Evolutionary conservation across 2,329 filamentous ascomycete genomes (phyloP), one percentile per base, ranked within the genome.

Genomic region (Diaporthe velutina): DNA sequence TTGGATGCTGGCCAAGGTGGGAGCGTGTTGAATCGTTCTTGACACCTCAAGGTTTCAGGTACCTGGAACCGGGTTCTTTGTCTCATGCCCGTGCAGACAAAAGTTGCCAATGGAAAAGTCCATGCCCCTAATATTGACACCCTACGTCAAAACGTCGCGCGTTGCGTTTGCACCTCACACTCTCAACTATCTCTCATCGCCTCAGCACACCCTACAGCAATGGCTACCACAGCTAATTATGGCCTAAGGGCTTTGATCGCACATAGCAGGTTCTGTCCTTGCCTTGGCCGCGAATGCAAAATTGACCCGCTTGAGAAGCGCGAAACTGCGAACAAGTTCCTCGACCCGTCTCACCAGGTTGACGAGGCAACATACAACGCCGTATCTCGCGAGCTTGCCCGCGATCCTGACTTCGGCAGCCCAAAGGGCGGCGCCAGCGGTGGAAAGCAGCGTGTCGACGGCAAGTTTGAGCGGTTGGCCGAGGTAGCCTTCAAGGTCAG

Each of bases 401-500:
- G 45, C 9, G 17, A 30, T n/a, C 38, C 38, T 9, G 17, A 22
- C 17, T 13, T 25, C 4, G 38, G 15, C 9, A 8, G n/a, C 38
- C 58, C 58, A 13, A 2, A 4, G 2, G 22, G 17, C 58, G 30
- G 40, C 17, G 7, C 7, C 2, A 15, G 22, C 5, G 38, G 12
- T 5, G 25, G 42, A 15, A 61, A 61, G n/a, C 13, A 42, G 35
- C 58, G 58, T 4, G 38, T 42, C 7, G 58, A 61, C 25, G 13
- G 13, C 15, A 12, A 28, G 15, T 61, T 61, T 8, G n/a, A 61
- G 1, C 58, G 15, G 4, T 12, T 28, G 3, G 38, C 38, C 17
- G 25, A 45, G 38, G 58, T 45, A 22, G 58, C 58, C 42, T 64
- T 64, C 58, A 45, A 45, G 25, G 58, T 64, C 17, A 45, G 58